These are phyloP conservation scores for Tricladium varicosporioides DNA, from an alignment of 2,329 filamentous ascomycete species.

Conservation along the genomic window DNA sequence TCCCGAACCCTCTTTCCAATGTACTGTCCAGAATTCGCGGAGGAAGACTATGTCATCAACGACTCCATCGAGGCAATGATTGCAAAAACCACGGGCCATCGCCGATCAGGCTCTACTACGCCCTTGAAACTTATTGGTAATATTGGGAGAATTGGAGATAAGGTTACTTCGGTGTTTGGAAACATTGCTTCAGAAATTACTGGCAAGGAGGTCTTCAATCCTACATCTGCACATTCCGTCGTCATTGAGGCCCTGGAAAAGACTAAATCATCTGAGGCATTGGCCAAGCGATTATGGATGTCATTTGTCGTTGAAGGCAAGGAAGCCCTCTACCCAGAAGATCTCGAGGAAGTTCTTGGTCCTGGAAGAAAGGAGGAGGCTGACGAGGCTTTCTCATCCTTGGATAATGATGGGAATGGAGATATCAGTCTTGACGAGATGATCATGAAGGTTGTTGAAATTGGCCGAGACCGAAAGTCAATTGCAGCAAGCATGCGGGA, in stretches of 20 bases:
- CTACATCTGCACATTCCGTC: constrained; percentile 84
- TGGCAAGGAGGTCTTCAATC: constrained; percentile 92
- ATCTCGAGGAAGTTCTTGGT: constrained; percentile 86
- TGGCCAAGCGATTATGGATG: constrained; percentile 96
- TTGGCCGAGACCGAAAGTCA: constrained; percentile 82
- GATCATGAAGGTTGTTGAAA: constrained; percentile 71
- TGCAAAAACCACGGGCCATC: constrained; percentile 50
- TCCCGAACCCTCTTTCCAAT: constrained; percentile 86
- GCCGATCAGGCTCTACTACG: constrained; percentile 61
- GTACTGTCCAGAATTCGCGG: constrained; percentile 85
- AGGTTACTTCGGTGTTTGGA: constrained; percentile 88
- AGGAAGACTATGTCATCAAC: constrained; percentile 90
- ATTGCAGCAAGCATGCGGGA: constrained; percentile 95
- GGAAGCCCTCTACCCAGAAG: constrained; percentile 74
- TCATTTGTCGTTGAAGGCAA: constrained; percentile 91
- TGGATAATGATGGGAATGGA: constrained; percentile 87
- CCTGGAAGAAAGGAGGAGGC: constrained; percentile 71
- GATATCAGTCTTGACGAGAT: constrained; percentile 96
- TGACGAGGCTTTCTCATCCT: constrained; percentile 75
- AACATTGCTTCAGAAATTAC: constrained; percentile 94
- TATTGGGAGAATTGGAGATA: constrained; percentile 82
- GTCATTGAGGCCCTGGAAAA: constrained; percentile 88
- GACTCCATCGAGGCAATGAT: constrained; percentile 74
- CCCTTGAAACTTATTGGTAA: constrained; percentile 75
- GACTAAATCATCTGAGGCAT: constrained; percentile 78